phyloP scores from a whole-genome alignment of 441 rosid genomes.

The Eruca vesicaria region DNA sequence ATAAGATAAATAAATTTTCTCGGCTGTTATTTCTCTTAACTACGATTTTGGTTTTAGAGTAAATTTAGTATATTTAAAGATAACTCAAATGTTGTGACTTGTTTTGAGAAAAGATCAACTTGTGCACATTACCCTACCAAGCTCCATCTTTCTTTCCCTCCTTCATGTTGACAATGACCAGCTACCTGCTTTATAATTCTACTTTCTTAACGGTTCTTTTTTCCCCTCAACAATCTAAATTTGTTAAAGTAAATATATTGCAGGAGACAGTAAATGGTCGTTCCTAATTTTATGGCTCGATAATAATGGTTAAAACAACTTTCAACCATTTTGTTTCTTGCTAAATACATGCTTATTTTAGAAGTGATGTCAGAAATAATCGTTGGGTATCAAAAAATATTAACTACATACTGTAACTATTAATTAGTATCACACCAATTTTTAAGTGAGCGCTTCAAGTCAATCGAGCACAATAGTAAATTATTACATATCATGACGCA shows the following conservation, averaged over 20 bases:
- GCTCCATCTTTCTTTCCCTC: not conserved
- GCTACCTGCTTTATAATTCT: not conserved
- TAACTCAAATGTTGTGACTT: not conserved
- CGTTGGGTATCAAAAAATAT: not conserved
- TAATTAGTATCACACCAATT: not conserved
- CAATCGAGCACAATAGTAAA: not conserved
- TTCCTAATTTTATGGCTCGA: not conserved
- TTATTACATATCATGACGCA: not conserved
- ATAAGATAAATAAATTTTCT: too few relatives aligned
- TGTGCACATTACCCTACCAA: conserved; percentile 15
- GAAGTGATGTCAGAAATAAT: not conserved
- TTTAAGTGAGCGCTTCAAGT: not conserved
- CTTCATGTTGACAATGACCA: not conserved
- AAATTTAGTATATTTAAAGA: not conserved
- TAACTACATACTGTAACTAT: not conserved
- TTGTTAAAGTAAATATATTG: not conserved
- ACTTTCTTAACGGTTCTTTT: not conserved
- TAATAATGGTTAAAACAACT: not conserved
- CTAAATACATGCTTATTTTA: not conserved
- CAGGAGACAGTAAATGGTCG: not conserved
- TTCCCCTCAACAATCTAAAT: not conserved
- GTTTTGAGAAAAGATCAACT: not conserved
- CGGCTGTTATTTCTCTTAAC: not conserved
- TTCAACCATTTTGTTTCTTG: not conserved
- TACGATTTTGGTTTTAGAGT: not conserved